A percentile compares a stretch with the other conserved stretches of the same genome.
Conservation (phyloP, 106 monocot species). For the Gastrodia elata region DNA sequence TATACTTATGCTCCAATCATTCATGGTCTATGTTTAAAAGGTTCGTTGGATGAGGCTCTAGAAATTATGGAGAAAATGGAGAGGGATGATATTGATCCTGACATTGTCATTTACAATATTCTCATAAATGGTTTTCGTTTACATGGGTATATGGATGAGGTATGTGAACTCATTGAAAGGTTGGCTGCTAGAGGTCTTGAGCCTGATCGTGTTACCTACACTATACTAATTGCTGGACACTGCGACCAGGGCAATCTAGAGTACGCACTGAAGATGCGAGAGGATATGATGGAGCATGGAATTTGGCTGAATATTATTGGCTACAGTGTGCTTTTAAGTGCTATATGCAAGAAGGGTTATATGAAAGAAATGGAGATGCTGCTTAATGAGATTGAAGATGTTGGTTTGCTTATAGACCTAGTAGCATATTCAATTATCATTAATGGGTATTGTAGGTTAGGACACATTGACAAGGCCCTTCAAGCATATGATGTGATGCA, state of each 20-base stretch:
- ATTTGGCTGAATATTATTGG: constrained; percentile 51
- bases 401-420: constrained; percentile 55
- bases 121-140: constrained; percentile 59
- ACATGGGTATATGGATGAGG: constrained; percentile 26
- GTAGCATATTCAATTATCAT: constrained; percentile 70
- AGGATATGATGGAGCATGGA: constrained; percentile 37
- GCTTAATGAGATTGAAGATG: constrained; percentile 38
- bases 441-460: constrained; percentile 55
- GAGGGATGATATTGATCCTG: constrained; percentile 38
- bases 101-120: constrained; percentile 45
- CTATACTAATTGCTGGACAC: constrained; percentile 45
- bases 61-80: constrained; percentile 42
- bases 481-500: constrained; percentile 38
- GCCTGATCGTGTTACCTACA: constrained; percentile 65
- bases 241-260: constrained; percentile 44
- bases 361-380: constrained; percentile 39
- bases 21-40: constrained; percentile 44
- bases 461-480: constrained; percentile 52
- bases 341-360: constrained; percentile 33
- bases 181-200: constrained; percentile 39
- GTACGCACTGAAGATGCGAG: constrained; percentile 36
- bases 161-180: constrained; percentile 25
- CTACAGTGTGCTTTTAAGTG: constrained; percentile 59
- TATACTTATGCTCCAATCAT: constrained; percentile 53
- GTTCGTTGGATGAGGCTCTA: constrained; percentile 46